phyloP scores from a whole-genome alignment of 306 rosid genomes.

The Rosa persica region DNA sequence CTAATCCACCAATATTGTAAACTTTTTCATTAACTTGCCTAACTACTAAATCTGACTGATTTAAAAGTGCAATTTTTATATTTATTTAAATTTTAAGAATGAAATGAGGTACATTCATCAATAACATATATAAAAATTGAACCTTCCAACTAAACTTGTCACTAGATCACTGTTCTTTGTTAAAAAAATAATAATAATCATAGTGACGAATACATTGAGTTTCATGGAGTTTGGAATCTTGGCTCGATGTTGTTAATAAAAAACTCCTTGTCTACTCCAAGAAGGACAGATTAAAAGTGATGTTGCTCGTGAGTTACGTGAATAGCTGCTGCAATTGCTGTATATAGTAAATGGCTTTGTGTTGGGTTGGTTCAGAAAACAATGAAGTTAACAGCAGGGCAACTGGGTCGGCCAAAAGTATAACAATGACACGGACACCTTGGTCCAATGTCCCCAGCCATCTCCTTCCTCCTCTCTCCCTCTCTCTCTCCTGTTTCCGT shows the following conservation, averaged over 20 bases:
- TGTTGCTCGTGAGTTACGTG: not conserved
- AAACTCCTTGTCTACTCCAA: not conserved
- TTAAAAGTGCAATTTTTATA: not conserved
- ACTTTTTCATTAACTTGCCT: too few species aligned
- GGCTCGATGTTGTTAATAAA: not conserved
- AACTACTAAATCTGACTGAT: too few species aligned
- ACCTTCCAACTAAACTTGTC: not conserved
- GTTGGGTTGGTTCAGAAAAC: constrained; percentile 8
- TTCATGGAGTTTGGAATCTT: not conserved
- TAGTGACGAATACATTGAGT: not conserved
- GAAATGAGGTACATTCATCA: not conserved
- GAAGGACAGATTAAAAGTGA: not conserved
- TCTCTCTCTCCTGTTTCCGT: not conserved
- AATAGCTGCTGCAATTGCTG: not conserved
- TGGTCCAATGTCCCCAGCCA: constrained; percentile 42
- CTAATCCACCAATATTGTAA: too few species aligned
- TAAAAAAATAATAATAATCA: not conserved
- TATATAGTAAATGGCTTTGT: not conserved
- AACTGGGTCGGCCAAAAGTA: constrained; percentile 44
- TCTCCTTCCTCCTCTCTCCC: not conserved
- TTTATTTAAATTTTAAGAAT: not conserved
- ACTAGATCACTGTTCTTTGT: not conserved
- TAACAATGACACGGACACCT: constrained; percentile 55
- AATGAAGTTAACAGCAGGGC: constrained; percentile 7
- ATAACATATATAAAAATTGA: too few species aligned